Evolutionary conservation across 2,329 filamentous ascomycete species (phyloP), one percentile per base, ranked within the genome.

Genomic region (Colletotrichum orbiculare): DNA sequence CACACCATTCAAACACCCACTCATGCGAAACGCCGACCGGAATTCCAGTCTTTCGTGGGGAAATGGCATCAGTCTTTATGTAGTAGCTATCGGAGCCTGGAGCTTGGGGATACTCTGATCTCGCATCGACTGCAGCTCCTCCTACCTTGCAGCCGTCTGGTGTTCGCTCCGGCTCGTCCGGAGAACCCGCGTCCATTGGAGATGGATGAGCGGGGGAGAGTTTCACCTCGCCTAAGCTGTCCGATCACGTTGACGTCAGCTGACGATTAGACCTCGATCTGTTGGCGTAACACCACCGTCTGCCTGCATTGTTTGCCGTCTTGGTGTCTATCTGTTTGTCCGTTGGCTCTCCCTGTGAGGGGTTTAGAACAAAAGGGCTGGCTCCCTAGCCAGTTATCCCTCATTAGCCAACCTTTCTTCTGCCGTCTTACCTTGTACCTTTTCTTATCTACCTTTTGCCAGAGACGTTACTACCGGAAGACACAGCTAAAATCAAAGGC

Each of bases 161-260:
- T 42, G 25, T 52, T 38, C 11, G 4, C 41, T 39, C 58, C 63
- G 63, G 63, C 50, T 62, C 42, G 38, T 17, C 42, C 63, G 55
- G 63, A 42, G 54, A 35, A 45, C 35, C 17, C 4, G 50, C 43
- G 11, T 12, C 52, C 41, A 62, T 43, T 41, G 57, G 39, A 54
- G 42, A 47, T 41, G 25, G 62, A 38, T 34, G 47, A 10, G 52
- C 50, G 46, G 48, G 58, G 46, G 52, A 57, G 47, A 53, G 63
- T 65, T 65, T 65, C 63, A 65, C 46, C 25, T 61, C 9, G 50
- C 50, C 42, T 47, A 35, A n/a, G 52, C 12, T 63, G 66, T 57
- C 53, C 58, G 66, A 39, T 53, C 64, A 47, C 60, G 42, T 68
- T 68, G 66, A 68, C 66, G 66, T 68, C 66, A 68, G 66, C 60